Base-by-base conservation (phyloP, 495 filamentous ascomycete genomes). In the Amorphotheca resinae region DNA sequence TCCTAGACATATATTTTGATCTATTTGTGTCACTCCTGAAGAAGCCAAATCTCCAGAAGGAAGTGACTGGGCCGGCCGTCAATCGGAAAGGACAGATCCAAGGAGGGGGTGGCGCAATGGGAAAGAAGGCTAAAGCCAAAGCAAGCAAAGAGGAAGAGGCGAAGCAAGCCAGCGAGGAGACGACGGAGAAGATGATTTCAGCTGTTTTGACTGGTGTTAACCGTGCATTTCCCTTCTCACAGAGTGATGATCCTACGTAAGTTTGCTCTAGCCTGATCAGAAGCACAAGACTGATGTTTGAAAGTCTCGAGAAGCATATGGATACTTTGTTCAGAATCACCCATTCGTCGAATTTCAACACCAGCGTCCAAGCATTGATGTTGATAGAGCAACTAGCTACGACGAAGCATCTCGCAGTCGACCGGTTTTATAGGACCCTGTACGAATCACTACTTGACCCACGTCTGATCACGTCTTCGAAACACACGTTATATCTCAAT, bases 281-380 rank as follows among this genome's bases (percentile, higher is more conserved):
- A 42, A 52, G 47, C 62, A 58, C 35, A 60, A 50, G 51, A 40
- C 30, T 43, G 34, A 16, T 55, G 12, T n/a, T 9, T 14, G 76
- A 73, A 18, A 56, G 53, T 22, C 72, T 95, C 43, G 82, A 89
- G 48, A 80, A 80, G 44, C 88, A 96, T 48, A 73, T 96, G 45
- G 84, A 95, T 56, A 93, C 87, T 2, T 67, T 98, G 22, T 98
- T 95, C 70, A 74, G 76, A 50, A 88, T 98, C 49, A 93, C 91
- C 0, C 89, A 98, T 60, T 95, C 91, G 0, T 86, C 91, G 9
- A 98, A 96, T 58, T 96, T 98, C 69, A 96, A 95, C 65, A 98
- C 93, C 6, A 88, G 86, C 56, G 84, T 98, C 22, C 91, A 96
- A 60, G 91, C 91, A 25, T 66, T 98, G 43, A 84, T 94, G 78